Percentiles rank a stretch among this genome's conserved stretches.
Evolutionary conservation across 108 stramenopile species (phyloP).

Genomic region (Parietichytrium sp.): DNA sequence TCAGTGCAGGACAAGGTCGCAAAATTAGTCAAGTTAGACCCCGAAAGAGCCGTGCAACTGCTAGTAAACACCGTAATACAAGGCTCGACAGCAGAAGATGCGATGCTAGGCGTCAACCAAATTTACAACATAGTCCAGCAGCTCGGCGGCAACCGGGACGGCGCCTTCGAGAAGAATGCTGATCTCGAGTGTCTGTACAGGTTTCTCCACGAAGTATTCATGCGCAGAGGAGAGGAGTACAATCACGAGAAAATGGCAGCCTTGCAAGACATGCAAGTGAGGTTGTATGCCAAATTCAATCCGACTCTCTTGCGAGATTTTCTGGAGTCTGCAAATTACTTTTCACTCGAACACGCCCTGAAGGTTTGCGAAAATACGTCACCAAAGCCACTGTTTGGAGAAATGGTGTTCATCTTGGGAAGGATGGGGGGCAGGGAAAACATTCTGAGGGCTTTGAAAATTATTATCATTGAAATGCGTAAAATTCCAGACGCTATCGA

Average conservation of each 20-base stretch:
- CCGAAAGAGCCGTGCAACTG: not conserved
- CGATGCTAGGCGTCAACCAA: not conserved
- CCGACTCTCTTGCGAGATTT: not conserved
- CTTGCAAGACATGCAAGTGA: not conserved
- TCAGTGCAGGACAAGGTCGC: not conserved
- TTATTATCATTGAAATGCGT: not conserved
- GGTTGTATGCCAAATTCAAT: not conserved
- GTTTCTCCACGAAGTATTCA: slow-evolving; percentile 29
- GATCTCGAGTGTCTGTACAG: too few relatives aligned
- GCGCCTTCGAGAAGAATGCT: too few relatives aligned
- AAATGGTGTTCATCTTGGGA: slow-evolving; percentile 20
- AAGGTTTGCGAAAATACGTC: not conserved
- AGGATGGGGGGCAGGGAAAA: not conserved
- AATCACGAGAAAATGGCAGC: slow-evolving; percentile 18
- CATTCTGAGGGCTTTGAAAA: not conserved
- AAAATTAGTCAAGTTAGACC: not conserved
- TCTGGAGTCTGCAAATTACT: slow-evolving; percentile 12
- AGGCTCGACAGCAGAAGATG: not conserved
- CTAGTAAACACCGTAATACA: not conserved
- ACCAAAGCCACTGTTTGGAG: not conserved
- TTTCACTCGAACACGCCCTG: not conserved
- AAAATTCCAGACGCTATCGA: not conserved
- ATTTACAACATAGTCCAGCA: slow-evolving; percentile 29
- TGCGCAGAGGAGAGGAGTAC: slow-evolving; percentile 23
- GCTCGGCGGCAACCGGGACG: not conserved